A percentile compares a stretch with the other conserved stretches of the same genome.
Conservation (phyloP, 257 asterid genomes). For the Nicotiana otophora region DNA sequence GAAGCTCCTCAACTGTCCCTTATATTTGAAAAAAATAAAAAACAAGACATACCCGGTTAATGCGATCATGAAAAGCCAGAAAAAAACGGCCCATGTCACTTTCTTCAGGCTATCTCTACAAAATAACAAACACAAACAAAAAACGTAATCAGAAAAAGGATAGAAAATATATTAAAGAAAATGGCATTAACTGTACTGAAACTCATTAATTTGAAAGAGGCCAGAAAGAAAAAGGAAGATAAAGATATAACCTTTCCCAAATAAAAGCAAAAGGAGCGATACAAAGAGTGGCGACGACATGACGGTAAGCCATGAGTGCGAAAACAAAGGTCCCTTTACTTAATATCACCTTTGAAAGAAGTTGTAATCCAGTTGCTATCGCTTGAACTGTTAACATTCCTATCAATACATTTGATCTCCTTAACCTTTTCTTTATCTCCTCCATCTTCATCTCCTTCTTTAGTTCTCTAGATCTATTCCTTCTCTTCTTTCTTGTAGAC, state of each 20-base stretch:
- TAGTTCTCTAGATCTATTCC: background rate
- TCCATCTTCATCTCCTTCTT: background rate
- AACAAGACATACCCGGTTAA: constrained; percentile 48
- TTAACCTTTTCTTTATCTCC: constrained; percentile 12
- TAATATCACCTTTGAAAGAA: constrained; percentile 49
- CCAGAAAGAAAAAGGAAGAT: background rate
- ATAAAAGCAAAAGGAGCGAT: constrained; percentile 45
- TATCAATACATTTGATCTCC: constrained; percentile 15
- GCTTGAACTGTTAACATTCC: constrained; percentile 55
- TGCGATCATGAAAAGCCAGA: constrained; percentile 50
- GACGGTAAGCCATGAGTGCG: constrained; percentile 50
- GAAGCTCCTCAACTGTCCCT: too few species aligned
- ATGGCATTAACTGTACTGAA: background rate
- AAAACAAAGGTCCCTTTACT: constrained; percentile 42
- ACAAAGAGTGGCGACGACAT: constrained; percentile 38
- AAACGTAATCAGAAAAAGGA: background rate
- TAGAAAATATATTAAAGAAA: too few species aligned
- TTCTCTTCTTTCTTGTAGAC: background rate
- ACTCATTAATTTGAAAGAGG: background rate
- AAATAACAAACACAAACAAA: background rate
- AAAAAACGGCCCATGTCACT: constrained; percentile 24
- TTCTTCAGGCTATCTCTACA: constrained; percentile 36
- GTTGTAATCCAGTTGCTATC: constrained; percentile 47
- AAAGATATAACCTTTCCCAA: constrained; percentile 41
- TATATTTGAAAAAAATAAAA: too few species aligned